A percentile compares a stretch with the other conserved stretches of the same genome.
phyloP scores from a whole-genome alignment of 306 rosid species.

The Ochetophila trinervis region DNA sequence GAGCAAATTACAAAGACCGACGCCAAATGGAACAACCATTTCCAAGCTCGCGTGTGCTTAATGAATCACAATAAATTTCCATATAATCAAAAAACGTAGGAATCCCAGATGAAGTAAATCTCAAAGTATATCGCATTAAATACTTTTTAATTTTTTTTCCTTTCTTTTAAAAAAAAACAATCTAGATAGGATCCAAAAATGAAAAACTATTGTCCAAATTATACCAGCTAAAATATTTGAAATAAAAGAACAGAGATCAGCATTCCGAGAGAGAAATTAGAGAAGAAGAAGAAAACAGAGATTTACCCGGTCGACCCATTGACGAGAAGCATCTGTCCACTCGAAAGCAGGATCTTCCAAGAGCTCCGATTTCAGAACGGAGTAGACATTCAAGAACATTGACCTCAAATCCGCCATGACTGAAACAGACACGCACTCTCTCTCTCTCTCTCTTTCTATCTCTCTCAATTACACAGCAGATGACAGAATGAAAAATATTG shows the following conservation, averaged over 20 bases:
- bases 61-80: background rate
- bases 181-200: background rate
- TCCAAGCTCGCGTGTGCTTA: background rate
- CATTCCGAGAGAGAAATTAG: slow-evolving; percentile 8
- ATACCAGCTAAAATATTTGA: background rate
- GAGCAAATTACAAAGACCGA: background rate
- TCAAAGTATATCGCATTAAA: background rate
- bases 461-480: background rate
- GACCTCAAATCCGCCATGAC: slow-evolving; percentile 76
- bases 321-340: slow-evolving; percentile 56
- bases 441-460: background rate
- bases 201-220: background rate
- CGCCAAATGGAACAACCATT: background rate
- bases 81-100: background rate
- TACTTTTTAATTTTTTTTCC: background rate
- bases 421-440: background rate
- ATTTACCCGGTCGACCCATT: slow-evolving; percentile 66
- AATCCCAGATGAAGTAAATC: background rate
- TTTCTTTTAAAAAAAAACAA: too few relatives aligned
- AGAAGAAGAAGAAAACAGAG: background rate
- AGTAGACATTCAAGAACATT: slow-evolving; percentile 61
- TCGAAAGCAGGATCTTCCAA: slow-evolving; percentile 74
- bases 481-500: too few relatives aligned
- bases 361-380: slow-evolving; percentile 66
- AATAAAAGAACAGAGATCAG: background rate